A percentile compares a stretch with the other conserved stretches of the same genome.
These are phyloP conservation scores for Exophiala viscosa DNA, from an alignment of 2,329 filamentous ascomycete genomes.

Conservation along the genomic window DNA sequence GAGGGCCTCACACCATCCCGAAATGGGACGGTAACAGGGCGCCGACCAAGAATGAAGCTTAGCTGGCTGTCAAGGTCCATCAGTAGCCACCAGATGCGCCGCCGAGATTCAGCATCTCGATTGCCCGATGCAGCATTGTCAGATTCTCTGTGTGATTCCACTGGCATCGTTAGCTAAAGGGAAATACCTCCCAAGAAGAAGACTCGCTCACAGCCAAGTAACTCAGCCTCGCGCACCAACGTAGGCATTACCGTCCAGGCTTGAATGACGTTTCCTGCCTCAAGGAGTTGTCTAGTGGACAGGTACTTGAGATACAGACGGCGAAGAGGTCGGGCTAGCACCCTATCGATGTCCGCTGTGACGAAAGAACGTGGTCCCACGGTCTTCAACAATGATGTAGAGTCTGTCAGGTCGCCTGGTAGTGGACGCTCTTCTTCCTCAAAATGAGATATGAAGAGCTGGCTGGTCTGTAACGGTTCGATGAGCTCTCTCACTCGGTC, in stretches of 20 bases:
- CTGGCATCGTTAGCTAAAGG: slow-evolving; percentile 5
- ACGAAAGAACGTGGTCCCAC: neutral
- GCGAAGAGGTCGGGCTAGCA: slow-evolving; percentile 5
- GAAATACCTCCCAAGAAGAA: neutral
- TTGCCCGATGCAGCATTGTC: neutral
- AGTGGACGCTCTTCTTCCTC: neutral
- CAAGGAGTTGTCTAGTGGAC: slow-evolving; percentile 10
- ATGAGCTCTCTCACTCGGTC: slow-evolving; percentile 8
- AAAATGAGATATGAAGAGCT: slow-evolving; percentile 11
- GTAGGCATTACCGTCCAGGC: slow-evolving; percentile 17
- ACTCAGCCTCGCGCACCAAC: slow-evolving; percentile 16
- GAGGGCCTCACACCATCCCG: slow-evolving; percentile 5
- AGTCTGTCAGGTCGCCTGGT: neutral
- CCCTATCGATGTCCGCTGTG: neutral
- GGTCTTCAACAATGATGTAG: neutral
- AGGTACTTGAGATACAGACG: slow-evolving; percentile 11
- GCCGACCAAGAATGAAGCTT: slow-evolving; percentile 21
- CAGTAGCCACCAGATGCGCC: slow-evolving; percentile 22
- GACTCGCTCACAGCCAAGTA: slow-evolving; percentile 15
- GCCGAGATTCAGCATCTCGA: slow-evolving; percentile 8
- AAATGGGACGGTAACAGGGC: slow-evolving; percentile 10
- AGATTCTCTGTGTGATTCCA: slow-evolving; percentile 7
- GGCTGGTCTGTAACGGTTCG: slow-evolving; percentile 6
- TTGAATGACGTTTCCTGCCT: slow-evolving; percentile 12
- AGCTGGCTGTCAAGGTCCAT: slow-evolving; percentile 19